Evolutionary conservation across 2,329 filamentous ascomycete genomes (phyloP).

Genomic region (Penicillium sp.): DNA sequence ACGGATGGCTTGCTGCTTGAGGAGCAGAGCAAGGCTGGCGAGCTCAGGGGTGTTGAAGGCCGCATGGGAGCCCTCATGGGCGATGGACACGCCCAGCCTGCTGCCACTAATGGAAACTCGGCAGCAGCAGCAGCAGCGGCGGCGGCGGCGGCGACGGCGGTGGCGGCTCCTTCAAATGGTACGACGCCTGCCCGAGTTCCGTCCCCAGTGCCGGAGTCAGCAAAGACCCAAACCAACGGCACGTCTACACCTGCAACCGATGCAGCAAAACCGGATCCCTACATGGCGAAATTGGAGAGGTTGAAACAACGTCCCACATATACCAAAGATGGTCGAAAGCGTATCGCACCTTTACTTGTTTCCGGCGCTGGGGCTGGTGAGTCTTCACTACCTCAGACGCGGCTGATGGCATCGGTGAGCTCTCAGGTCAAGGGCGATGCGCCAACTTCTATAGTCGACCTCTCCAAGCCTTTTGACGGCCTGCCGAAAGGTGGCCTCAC

Average conservation of each 20-base stretch:
- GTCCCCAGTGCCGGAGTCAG: slow-evolving; percentile 27
- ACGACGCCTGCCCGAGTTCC: slow-evolving; percentile 30
- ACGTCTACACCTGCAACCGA: slow-evolving; percentile 29
- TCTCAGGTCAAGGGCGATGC: slow-evolving; percentile 62
- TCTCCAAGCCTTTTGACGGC: slow-evolving; percentile 90
- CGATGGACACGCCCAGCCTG: slow-evolving; percentile 57
- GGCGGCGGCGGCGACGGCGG: slow-evolving; percentile 15
- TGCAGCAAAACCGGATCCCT: slow-evolving; percentile 46
- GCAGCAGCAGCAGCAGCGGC: slow-evolving; percentile 11
- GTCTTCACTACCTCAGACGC: slow-evolving; percentile 81
- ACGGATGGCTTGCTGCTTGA: slow-evolving; percentile 83
- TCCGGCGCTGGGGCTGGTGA: slow-evolving; percentile 82
- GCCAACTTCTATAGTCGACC: slow-evolving; percentile 76
- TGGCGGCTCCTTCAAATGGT: slow-evolving; percentile 39
- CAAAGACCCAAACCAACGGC: slow-evolving; percentile 35
- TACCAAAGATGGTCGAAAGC: slow-evolving; percentile 94
- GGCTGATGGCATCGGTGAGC: slow-evolving; percentile 71
- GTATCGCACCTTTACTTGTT: slow-evolving; percentile 84
- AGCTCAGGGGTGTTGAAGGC: slow-evolving; percentile 82
- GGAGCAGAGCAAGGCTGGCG: slow-evolving; percentile 84
- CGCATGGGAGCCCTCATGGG: slow-evolving; percentile 99
- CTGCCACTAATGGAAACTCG: slow-evolving; percentile 42
- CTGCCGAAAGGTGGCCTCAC: slow-evolving; percentile 83
- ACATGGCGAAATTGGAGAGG: slow-evolving; percentile 56
- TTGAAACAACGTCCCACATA: slow-evolving; percentile 90